A percentile compares a stretch with the other conserved stretches of the same genome.
phyloP scores from a whole-genome alignment of 1,284 basidiomycete genomes.

The Naganishia albida region DNA sequence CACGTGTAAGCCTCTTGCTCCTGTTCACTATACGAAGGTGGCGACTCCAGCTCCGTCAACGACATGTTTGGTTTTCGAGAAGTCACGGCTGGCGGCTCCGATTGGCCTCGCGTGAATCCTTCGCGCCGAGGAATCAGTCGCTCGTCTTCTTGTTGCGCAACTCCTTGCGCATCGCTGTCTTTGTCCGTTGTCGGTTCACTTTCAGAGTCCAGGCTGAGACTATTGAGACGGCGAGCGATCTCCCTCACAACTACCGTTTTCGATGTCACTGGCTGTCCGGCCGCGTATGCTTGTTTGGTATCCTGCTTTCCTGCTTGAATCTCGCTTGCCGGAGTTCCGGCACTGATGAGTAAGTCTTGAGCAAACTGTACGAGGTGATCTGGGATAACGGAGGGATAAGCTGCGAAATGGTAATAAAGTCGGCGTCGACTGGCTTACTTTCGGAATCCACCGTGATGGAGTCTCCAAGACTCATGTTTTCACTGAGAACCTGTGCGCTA shows the following conservation, averaged over 20 bases:
- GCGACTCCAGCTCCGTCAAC: conserved; percentile 8
- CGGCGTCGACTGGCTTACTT: background rate
- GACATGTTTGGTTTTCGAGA: conserved; percentile 28
- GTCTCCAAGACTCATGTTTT: conserved; percentile 27
- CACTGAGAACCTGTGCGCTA: conserved; percentile 19
- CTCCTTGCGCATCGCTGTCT: background rate
- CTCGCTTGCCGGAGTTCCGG: conserved; percentile 20
- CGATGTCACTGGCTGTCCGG: conserved; percentile 1
- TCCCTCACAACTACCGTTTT: conserved; percentile 26
- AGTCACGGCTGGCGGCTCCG: conserved; percentile 33
- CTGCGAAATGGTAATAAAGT: background rate
- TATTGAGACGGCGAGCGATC: conserved; percentile 31
- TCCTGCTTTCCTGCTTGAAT: conserved; percentile 9
- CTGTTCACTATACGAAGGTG: conserved; percentile 8
- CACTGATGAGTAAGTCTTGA: conserved; percentile 32
- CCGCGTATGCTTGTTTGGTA: background rate
- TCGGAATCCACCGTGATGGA: conserved; percentile 27
- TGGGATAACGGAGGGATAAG: background rate
- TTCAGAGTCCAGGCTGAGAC: conserved; percentile 11
- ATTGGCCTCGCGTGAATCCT: conserved; percentile 37
- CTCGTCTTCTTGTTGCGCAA: background rate
- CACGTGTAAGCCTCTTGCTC: conserved; percentile 46
- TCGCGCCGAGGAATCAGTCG: conserved; percentile 6
- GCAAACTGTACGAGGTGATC: conserved; percentile 32
- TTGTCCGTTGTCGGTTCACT: background rate